Percentiles rank a stretch among this genome's conserved stretches.
Conservation (phyloP, 208 protist species). For the Spongospora subterranea region DNA sequence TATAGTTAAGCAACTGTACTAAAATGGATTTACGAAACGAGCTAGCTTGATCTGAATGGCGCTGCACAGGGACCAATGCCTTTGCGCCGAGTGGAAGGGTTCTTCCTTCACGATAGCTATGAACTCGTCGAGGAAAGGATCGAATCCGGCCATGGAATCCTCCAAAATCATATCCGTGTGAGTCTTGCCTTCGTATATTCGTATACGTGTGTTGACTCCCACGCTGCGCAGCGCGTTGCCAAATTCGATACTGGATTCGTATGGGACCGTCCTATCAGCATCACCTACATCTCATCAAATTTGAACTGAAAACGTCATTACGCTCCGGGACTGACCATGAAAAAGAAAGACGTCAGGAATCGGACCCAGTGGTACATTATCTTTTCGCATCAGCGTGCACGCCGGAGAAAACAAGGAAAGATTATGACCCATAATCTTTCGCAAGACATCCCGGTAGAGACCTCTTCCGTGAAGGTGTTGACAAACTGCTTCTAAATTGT, state of each 20-base stretch:
- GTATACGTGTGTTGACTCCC: background rate
- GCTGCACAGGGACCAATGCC: background rate
- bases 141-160: slow-evolving; percentile 29
- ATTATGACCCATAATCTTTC: slow-evolving; percentile 22
- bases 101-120: slow-evolving; percentile 12
- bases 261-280: slow-evolving; percentile 5
- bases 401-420: background rate
- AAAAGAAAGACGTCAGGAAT: slow-evolving; percentile 29
- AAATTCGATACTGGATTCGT: slow-evolving; percentile 12
- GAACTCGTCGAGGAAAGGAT: slow-evolving; percentile 13
- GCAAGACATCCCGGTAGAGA: slow-evolving; percentile 8
- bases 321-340: background rate
- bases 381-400: background rate
- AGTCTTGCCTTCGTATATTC: background rate
- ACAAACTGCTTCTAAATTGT: slow-evolving; percentile 46
- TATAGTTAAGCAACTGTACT: background rate
- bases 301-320: background rate
- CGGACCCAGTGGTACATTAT: background rate
- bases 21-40: slow-evolving; percentile 30
- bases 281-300: background rate
- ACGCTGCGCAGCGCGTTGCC: background rate
- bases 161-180: slow-evolving; percentile 47
- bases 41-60: background rate
- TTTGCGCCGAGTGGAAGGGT: too few species aligned
- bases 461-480: slow-evolving; percentile 11